A percentile compares a stretch with the other conserved stretches of the same genome.
These are phyloP conservation scores for Colletotrichum australisinense DNA, from an alignment of 2,329 filamentous ascomycete genomes.

Conservation along the genomic window DNA sequence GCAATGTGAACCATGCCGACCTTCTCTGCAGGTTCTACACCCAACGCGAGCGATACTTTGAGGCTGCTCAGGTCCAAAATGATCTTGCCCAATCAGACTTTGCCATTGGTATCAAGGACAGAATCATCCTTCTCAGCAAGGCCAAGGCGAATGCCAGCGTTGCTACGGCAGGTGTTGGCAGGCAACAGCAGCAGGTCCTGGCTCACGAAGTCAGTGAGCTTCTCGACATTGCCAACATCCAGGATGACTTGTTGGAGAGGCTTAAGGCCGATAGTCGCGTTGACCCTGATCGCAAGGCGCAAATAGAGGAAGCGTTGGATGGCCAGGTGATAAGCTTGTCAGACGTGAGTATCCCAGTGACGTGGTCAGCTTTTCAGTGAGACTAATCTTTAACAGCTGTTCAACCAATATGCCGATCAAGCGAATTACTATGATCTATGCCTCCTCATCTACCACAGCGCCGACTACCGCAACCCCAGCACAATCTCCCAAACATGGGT, in stretches of 20 bases:
- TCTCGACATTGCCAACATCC: conserved; percentile 93
- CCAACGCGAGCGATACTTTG: conserved; percentile 83
- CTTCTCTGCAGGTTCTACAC: conserved; percentile 94
- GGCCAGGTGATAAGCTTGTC: conserved; percentile 82
- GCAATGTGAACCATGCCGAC: conserved; percentile 83
- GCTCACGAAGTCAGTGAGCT: conserved; percentile 87
- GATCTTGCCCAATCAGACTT: conserved; percentile 88
- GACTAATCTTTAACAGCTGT: conserved; percentile 70
- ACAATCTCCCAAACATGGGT: conserved; percentile 89
- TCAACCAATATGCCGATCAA: conserved; percentile 90
- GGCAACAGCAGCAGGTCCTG: conserved; percentile 85
- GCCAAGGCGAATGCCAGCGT: conserved; percentile 95
- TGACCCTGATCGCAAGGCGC: conserved; percentile 67
- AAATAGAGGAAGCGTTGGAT: conserved; percentile 77
- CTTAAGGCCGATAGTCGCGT: conserved; percentile 80
- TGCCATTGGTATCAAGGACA: conserved; percentile 79
- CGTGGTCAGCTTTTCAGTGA: background rate
- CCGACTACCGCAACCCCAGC: conserved; percentile 88
- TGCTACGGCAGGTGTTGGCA: conserved; percentile 78
- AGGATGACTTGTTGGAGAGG: conserved; percentile 88
- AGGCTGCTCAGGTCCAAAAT: conserved; percentile 88
- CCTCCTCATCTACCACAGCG: conserved; percentile 90
- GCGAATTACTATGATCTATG: conserved; percentile 95
- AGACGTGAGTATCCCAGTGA: conserved; percentile 67
- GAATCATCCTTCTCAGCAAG: conserved; percentile 89